These are phyloP conservation scores for Puccinia hordei DNA, from an alignment of 1,284 basidiomycete genomes.

Conservation along the genomic window DNA sequence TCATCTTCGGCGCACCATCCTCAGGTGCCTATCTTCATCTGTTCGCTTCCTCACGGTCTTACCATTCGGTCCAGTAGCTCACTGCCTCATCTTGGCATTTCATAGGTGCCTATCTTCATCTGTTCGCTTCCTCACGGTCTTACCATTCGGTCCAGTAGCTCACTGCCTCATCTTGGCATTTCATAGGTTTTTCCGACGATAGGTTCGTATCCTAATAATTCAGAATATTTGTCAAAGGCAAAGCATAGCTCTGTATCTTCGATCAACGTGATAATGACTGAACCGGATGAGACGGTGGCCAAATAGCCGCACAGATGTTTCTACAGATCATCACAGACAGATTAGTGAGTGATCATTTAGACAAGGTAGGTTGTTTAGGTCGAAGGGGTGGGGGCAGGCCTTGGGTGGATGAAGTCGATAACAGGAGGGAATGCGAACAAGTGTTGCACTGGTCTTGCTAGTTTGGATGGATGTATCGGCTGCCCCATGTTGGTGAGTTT, in stretches of 20 bases:
- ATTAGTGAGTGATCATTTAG: background rate
- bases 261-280: constrained; percentile 76
- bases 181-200: constrained; percentile 93
- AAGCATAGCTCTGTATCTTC: constrained; percentile 73
- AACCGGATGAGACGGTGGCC: constrained; percentile 69
- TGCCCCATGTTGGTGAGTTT: background rate
- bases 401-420: constrained; percentile 48
- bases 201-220: constrained; percentile 91
- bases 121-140: too few species aligned
- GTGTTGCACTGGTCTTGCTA: background rate
- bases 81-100: too few species aligned
- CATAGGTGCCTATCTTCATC: too few species aligned
- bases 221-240: constrained; percentile 86
- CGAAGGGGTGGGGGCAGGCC: constrained; percentile 5
- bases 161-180: too few species aligned
- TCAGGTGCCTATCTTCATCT: too few species aligned
- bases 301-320: constrained; percentile 75
- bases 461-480: background rate
- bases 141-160: too few species aligned
- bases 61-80: too few species aligned
- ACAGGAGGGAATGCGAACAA: constrained; percentile 46
- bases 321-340: background rate
- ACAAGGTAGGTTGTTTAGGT: too few species aligned
- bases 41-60: too few species aligned
- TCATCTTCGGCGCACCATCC: too few species aligned